A percentile compares a stretch with the other conserved stretches of the same genome.
Evolutionary conservation across 345 rosid genomes (phyloP).

Genomic region (Garcia nutans): DNA sequence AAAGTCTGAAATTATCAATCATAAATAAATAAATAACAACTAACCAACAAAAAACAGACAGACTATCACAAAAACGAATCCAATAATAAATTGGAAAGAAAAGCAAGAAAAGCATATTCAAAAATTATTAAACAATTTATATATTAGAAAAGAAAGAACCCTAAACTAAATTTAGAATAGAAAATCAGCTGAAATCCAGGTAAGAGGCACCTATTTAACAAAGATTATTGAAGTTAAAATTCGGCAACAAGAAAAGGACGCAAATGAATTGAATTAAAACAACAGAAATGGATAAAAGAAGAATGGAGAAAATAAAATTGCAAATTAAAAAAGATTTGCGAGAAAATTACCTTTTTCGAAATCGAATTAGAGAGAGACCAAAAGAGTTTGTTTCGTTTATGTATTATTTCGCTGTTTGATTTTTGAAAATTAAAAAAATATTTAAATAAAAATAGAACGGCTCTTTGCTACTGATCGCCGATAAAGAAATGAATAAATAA

Average conservation of each 20-base stretch:
- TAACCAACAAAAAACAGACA: neutral
- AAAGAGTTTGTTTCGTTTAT: no score
- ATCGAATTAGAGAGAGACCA: neutral
- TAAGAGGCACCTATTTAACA: neutral
- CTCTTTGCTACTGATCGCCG: no score
- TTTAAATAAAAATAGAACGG: neutral
- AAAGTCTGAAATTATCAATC: neutral
- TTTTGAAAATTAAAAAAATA: neutral
- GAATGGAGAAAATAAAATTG: neutral
- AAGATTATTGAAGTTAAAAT: neutral
- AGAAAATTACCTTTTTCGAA: neutral
- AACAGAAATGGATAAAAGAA: no score
- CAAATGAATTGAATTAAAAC: neutral
- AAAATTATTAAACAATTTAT: neutral
- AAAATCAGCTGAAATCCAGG: slow-evolving; percentile 1
- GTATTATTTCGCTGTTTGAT: no score
- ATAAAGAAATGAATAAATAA: neutral
- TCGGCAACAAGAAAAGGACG: neutral
- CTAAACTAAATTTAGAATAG: neutral
- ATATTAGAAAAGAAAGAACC: no score
- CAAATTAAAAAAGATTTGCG: neutral
- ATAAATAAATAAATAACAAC: neutral
- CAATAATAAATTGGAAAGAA: neutral
- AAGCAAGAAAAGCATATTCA: no score
- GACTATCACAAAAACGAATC: neutral